Evolutionary conservation across 2,329 filamentous ascomycete genomes (phyloP).

Genomic region (Monosporascus sp.): DNA sequence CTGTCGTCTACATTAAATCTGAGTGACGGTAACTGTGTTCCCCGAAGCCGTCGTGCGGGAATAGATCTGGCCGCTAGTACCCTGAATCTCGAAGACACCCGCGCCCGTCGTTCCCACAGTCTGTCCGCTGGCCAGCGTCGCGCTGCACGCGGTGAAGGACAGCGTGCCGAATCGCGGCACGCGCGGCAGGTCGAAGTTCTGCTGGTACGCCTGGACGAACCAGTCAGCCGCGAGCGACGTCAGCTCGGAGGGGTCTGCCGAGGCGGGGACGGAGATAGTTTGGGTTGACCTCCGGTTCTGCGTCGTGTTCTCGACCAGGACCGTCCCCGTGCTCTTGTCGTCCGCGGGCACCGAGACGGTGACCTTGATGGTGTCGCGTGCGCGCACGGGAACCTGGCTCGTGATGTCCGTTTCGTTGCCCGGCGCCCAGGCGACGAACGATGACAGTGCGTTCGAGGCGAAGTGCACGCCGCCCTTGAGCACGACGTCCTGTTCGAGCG

Average conservation of each 20-base stretch:
- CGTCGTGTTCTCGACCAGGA: conserved; percentile 10
- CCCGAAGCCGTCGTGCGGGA: conserved; percentile 4
- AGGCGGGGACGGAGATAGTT: conserved; percentile 4
- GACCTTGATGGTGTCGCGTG: conserved; percentile 8
- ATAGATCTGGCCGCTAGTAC: conserved; percentile 11
- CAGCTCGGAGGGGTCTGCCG: conserved; percentile 3
- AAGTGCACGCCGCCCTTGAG: conserved; percentile 11
- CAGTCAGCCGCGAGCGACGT: conserved; percentile 10
- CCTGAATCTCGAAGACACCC: conserved; percentile 11
- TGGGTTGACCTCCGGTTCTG: conserved; percentile 6
- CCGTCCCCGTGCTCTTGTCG: conserved; percentile 7
- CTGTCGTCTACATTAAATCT: neutral
- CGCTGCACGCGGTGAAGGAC: conserved; percentile 5
- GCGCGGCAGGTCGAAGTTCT: conserved; percentile 6
- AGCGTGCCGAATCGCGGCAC: conserved; percentile 8
- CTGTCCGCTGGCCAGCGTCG: conserved; percentile 7
- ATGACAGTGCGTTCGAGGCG: conserved; percentile 3
- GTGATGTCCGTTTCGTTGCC: conserved; percentile 7
- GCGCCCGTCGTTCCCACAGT: conserved; percentile 3
- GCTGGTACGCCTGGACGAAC: conserved; percentile 12
- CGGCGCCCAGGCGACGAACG: conserved; percentile 8
- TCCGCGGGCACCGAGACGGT: conserved; percentile 5
- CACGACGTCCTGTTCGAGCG: conserved; percentile 9
- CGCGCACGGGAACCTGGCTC: conserved; percentile 4
- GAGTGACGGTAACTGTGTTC: neutral